Evolutionary conservation across 176 grass and related monocot genomes (phyloP).

Genomic region (Aegilops bicornis): DNA sequence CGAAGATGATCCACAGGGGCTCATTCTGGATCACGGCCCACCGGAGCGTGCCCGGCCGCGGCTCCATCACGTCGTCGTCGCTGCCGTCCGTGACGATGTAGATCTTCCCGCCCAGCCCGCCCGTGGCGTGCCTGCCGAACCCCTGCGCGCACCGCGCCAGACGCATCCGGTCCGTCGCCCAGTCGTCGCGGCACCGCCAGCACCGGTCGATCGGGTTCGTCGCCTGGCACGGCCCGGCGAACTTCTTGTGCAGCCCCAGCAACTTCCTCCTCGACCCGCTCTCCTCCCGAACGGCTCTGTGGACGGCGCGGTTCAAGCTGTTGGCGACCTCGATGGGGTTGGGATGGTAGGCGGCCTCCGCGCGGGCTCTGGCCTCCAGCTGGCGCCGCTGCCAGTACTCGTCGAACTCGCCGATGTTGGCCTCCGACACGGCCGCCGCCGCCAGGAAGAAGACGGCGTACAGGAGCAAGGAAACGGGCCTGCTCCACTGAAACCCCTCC

Average conservation of each 20-base stretch:
- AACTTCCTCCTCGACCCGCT: slow-evolving; percentile 34
- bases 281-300: slow-evolving; percentile 28
- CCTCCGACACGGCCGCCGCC: slow-evolving; percentile 32
- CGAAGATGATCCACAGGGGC: slow-evolving; percentile 80
- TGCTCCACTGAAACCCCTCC: slow-evolving; percentile 43
- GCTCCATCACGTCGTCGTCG: slow-evolving; percentile 62
- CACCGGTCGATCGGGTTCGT: slow-evolving; percentile 96
- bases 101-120: slow-evolving; percentile 58
- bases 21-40: slow-evolving; percentile 66
- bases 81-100: slow-evolving; percentile 71
- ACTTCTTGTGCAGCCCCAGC: slow-evolving; percentile 34
- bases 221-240: slow-evolving; percentile 42
- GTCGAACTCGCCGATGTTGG: slow-evolving; percentile 37
- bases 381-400: slow-evolving; percentile 60
- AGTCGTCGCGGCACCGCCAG: slow-evolving; percentile 78
- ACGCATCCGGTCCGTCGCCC: slow-evolving; percentile 61
- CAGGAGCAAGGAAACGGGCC: slow-evolving; percentile 26
- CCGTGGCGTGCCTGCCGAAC: slow-evolving; percentile 63
- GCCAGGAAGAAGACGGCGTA: slow-evolving; percentile 39
- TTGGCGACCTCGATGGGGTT: slow-evolving; percentile 43
- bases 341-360: slow-evolving; percentile 41
- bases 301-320: slow-evolving; percentile 49
- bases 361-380: slow-evolving; percentile 17
- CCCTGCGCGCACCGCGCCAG: slow-evolving; percentile 74
- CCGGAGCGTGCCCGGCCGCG: slow-evolving; percentile 59